Evolutionary conservation across 2,329 filamentous ascomycete genomes (phyloP).

Genomic region (Phaeosphaeriaceae sp.): DNA sequence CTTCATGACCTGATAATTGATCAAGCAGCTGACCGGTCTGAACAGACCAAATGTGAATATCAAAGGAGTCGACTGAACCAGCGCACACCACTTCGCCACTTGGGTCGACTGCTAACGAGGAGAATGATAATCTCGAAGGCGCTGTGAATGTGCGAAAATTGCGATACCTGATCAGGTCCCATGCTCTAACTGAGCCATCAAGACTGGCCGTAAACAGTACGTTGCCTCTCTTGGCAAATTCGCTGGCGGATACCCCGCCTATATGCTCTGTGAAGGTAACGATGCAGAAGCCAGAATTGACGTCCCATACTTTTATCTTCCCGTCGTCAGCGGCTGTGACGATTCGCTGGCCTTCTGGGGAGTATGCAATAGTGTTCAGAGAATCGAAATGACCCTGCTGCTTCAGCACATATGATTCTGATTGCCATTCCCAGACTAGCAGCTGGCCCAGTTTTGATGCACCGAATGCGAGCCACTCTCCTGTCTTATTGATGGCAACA

Average conservation of each 20-base stretch:
- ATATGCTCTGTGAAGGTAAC: constrained; percentile 98
- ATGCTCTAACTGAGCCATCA: constrained; percentile 91
- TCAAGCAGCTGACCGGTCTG: constrained; percentile 96
- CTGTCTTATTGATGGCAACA: constrained; percentile 90
- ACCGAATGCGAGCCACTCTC: constrained; percentile 97
- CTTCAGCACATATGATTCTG: constrained; percentile 97
- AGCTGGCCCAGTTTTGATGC: constrained; percentile 94
- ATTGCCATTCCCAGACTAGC: constrained; percentile 99
- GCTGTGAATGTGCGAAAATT: constrained; percentile 98
- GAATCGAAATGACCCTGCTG: constrained; percentile 97
- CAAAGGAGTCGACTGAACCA: constrained; percentile 93
- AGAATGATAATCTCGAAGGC: constrained; percentile 88
- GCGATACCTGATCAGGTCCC: constrained; percentile 93
- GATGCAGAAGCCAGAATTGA: constrained; percentile 94
- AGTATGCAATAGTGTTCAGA: constrained; percentile 92
- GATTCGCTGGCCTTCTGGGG: constrained; percentile 89
- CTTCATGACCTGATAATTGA: constrained; percentile 88
- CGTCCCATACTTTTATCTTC: constrained; percentile 98
- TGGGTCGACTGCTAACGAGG: constrained; percentile 93
- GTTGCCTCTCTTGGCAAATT: constrained; percentile 94
- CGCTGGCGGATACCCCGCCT: constrained; percentile 89
- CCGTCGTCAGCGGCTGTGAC: constrained; percentile 95
- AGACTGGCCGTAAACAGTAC: constrained; percentile 95
- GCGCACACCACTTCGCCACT: constrained; percentile 96
- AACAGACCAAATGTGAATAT: constrained; percentile 98